phyloP scores from a whole-genome alignment of 441 rosid species.

The Viola pubescens region DNA sequence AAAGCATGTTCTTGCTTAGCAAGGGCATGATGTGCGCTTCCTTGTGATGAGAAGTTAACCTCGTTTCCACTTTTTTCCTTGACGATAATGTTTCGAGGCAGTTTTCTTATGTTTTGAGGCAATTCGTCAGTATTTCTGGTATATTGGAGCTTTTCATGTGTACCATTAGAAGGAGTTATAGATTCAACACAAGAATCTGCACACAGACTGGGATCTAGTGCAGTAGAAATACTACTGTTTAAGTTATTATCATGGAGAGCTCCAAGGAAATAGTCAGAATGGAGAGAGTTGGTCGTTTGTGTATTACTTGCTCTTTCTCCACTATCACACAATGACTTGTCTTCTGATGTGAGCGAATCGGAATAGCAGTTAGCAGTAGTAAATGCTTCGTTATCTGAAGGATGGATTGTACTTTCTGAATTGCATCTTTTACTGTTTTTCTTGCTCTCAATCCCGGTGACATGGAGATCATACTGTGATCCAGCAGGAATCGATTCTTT shows the following conservation, averaged over 20 bases:
- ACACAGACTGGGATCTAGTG: slow-evolving; percentile 21
- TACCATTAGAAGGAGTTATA: slow-evolving; percentile 22
- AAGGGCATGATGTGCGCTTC: slow-evolving; percentile 31
- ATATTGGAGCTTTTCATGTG: slow-evolving; percentile 13
- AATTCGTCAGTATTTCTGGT: slow-evolving; percentile 13
- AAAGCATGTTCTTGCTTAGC: slow-evolving; percentile 82
- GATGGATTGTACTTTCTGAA: slow-evolving; percentile 20
- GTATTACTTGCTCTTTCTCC: slow-evolving; percentile 7
- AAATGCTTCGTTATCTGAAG: slow-evolving; percentile 18
- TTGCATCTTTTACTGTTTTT: slow-evolving; percentile 19
- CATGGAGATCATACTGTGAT: slow-evolving; percentile 10
- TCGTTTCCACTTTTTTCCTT: slow-evolving; percentile 19
- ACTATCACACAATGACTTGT: slow-evolving; percentile 17
- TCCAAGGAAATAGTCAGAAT: slow-evolving; percentile 33
- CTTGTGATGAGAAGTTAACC: slow-evolving; percentile 19
- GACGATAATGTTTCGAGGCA: slow-evolving; percentile 12
- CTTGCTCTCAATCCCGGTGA: slow-evolving; percentile 22
- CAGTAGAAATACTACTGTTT: slow-evolving; percentile 16
- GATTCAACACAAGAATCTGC: slow-evolving; percentile 26
- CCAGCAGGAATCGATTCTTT: slow-evolving; percentile 30
- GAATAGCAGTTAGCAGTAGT: slow-evolving; percentile 19
- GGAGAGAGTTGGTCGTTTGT: slow-evolving; percentile 21
- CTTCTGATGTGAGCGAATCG: slow-evolving; percentile 22
- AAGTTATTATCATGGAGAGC: slow-evolving; percentile 19
- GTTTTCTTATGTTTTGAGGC: slow-evolving; percentile 23